Evolutionary conservation across 177 flowering plant species (phyloP), one percentile per base, ranked within the genome.

Genomic region (Vitis hybrid): DNA sequence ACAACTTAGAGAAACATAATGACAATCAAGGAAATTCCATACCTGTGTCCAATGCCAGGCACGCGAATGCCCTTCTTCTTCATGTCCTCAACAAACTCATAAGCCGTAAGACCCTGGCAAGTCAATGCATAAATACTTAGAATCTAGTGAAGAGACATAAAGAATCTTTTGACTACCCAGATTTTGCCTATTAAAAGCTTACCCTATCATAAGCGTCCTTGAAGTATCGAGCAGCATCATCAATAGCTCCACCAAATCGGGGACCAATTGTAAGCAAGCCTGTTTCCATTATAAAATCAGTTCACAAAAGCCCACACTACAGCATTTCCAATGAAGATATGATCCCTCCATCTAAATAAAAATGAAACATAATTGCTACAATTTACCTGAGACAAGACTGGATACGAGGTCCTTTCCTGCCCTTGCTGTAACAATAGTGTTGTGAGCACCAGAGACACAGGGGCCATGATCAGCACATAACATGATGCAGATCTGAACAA

Each of bases 31-130:
- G 13, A 63, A 19, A 12, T 6, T 21, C 2, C 11, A 14, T 85
- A 95, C 98, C 98, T 95, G 89, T 95, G 98, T 61, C 99, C 98
- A 75, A 95, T 95, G 67, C 99, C 98, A 6, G 99, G 99, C 39
- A 95, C 99, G 72, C 96, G 97, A 61, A 93, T 90, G 65, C 99
- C 99, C 74, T 90, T 91, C 92, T 91, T 95, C 77, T 95, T 95
- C 99, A 95, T 95, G 63, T 87, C 66, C 73, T 95, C 99, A 12
- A 93, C 99, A 76, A 93, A 95, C 72, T 95, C 98, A 58, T 91
- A 91, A 26, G 98, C 89, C 39, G 91, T 65, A 70, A 93, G 91
- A 72, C 86, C 79, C 99, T 95, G 85, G 51, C 30, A 78, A 66
- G 17, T 59, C 62, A 21, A 19, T 32, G n/a, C 21, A 21, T 11